These are phyloP conservation scores for Candida tibetensis DNA, from an alignment of 805 yeast species.

Conservation along the genomic window DNA sequence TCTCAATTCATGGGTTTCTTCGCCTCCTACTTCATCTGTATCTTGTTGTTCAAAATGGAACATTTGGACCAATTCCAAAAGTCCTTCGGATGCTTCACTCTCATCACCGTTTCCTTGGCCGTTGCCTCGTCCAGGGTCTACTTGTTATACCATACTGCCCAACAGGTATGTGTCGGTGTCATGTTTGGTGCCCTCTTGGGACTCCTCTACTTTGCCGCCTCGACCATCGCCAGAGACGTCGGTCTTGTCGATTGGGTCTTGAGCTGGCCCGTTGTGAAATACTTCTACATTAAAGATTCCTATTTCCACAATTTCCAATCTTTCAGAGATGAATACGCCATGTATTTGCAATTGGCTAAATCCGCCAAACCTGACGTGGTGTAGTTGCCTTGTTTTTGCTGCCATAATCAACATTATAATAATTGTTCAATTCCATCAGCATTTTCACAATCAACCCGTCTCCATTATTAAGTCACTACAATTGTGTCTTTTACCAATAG, in stretches of 20 bases:
- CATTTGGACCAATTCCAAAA: slow-evolving; percentile 26
- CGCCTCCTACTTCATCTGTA: slow-evolving; percentile 53
- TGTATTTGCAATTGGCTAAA: slow-evolving; percentile 5
- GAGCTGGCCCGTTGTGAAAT: slow-evolving; percentile 50
- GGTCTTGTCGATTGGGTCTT: slow-evolving; percentile 70
- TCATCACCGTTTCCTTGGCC: slow-evolving; percentile 28
- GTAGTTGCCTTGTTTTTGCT: no score
- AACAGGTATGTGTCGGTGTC: slow-evolving; percentile 75
- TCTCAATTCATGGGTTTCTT: slow-evolving; percentile 93
- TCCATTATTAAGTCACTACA: no score
- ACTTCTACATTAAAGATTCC: slow-evolving; percentile 59
- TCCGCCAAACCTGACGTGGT: slow-evolving; percentile 1
- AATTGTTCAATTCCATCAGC: no score
- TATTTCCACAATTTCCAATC: slow-evolving; percentile 47
- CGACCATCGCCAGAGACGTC: slow-evolving; percentile 55
- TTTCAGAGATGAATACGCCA: slow-evolving; percentile 45
- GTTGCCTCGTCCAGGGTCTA: slow-evolving; percentile 74
- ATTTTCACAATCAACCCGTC: no score
- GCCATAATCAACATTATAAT: no score
- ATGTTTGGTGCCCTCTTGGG: slow-evolving; percentile 63
- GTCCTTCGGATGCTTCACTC: slow-evolving; percentile 22
- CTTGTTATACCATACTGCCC: slow-evolving; percentile 68
- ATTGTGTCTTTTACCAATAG: neutral
- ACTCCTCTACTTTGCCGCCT: slow-evolving; percentile 50
- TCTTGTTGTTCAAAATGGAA: slow-evolving; percentile 40